Conservation (phyloP, 371 early-diverging fungal species). For the Paraphysoderma sedebokerense region DNA sequence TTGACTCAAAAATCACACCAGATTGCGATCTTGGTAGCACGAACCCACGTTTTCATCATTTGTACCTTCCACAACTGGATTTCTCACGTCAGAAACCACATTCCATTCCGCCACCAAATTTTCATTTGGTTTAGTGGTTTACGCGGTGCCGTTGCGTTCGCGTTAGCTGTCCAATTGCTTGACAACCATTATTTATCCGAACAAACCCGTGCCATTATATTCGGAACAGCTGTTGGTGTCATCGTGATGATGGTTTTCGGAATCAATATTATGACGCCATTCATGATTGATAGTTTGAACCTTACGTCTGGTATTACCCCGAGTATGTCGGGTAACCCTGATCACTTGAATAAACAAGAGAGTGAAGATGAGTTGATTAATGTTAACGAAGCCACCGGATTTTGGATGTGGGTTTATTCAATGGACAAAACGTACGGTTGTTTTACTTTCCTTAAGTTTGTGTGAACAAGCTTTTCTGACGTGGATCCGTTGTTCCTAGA, state of each 20-base stretch:
- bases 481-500: too few species aligned
- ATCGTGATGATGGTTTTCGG: neutral
- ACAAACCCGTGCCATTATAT: conserved; percentile 61
- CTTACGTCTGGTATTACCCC: too few species aligned
- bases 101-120: conserved; percentile 70
- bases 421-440: too few species aligned
- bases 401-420: too few species aligned
- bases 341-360: too few species aligned
- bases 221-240: neutral
- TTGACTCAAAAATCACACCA: conserved; percentile 1
- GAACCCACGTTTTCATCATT: conserved; percentile 33
- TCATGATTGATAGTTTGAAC: neutral
- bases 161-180: conserved; percentile 62
- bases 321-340: too few species aligned
- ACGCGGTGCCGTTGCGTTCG: conserved; percentile 91
- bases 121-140: conserved; percentile 92
- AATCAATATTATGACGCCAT: neutral
- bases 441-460: too few species aligned
- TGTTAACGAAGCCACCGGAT: too few species aligned
- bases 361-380: too few species aligned
- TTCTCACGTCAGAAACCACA: conserved; percentile 28
- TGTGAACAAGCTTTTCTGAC: too few species aligned
- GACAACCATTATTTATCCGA: conserved; percentile 41
- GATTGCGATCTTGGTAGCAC: conserved; percentile 22
- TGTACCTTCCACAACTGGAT: conserved; percentile 55